Base-by-base conservation (phyloP, 2,329 filamentous ascomycete species). In the Monilinia polystroma region DNA sequence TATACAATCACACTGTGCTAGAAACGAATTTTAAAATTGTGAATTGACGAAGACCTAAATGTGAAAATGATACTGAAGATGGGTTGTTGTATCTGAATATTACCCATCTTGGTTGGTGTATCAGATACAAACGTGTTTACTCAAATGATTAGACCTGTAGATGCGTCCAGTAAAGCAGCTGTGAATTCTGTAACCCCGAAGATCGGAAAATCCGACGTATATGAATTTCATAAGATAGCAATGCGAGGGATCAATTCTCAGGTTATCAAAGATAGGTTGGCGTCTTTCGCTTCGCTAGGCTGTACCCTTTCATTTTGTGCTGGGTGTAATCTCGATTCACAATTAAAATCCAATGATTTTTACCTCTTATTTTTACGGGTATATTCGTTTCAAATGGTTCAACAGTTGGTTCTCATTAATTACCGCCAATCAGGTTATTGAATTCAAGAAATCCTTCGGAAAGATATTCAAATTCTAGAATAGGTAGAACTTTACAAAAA, bases 231-330 rank as follows among this genome's bases (percentile, higher is more conserved):
- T 8, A 35, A 35, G 32, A 35, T 35, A 35, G 32, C 32, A 35
- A 35, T 35, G 32, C 4, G 7, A 35, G 5, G 11, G 11, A 43
- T 43, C 41, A 16, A 43, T 12, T 43, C 41, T 26, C 18, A 32
- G 51, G 26, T 35, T 8, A 35, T 6, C 7, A 35, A 35, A 8
- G 32, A 6, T 18, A 32, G 18, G 20, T 32, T 35, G 32, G 32
- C 6, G 32, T 45, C 38, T 45, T 45, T 58, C 18, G 26, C 18
- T 58, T 38, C 56, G 10, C 26, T 14, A 20, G 18, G 26, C 20
- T 59, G 41, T 47, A 47, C 43, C 43, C 56, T 41, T 59, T 59
- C 56, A 59, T 59, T 35, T 58, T 32, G 56, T 59, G 26, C 20
- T 23, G 56, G 32, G 32, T 35, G 32, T 35, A 35, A 18, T 59